These are phyloP conservation scores for Cladosporium velox DNA, from an alignment of 2,329 filamentous ascomycete species.

Conservation along the genomic window DNA sequence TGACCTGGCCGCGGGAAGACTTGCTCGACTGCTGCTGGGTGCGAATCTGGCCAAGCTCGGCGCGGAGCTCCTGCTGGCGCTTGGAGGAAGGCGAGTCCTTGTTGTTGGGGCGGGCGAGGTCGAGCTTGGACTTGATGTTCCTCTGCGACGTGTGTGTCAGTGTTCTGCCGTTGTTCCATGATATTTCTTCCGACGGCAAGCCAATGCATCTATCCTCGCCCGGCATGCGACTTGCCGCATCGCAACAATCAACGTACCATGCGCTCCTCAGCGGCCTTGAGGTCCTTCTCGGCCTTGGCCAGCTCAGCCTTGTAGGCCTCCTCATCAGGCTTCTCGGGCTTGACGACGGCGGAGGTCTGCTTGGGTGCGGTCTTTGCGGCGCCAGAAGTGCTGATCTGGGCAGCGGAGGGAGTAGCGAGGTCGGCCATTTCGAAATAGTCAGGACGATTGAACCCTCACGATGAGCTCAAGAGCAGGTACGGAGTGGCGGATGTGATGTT, in stretches of 20 bases:
- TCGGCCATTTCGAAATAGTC: conserved; percentile 34
- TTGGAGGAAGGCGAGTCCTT: conserved; percentile 78
- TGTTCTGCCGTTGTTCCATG: background rate
- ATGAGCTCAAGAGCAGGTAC: conserved; percentile 15
- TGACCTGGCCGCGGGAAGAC: conserved; percentile 71
- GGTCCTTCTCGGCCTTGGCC: conserved; percentile 81
- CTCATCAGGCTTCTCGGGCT: conserved; percentile 86
- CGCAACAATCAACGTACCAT: conserved; percentile 32
- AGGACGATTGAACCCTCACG: conserved; percentile 20
- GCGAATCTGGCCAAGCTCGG: conserved; percentile 80
- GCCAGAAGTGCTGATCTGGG: conserved; percentile 38
- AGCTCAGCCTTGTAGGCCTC: conserved; percentile 77
- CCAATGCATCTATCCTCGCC: conserved; percentile 15
- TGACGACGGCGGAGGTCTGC: conserved; percentile 44
- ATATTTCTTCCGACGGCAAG: background rate
- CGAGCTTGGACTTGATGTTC: conserved; percentile 83
- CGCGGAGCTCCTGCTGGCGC: conserved; percentile 81
- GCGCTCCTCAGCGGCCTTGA: conserved; percentile 73
- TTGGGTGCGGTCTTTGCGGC: conserved; percentile 36
- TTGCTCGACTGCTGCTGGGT: conserved; percentile 87
- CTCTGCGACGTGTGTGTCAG: conserved; percentile 58
- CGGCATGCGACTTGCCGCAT: conserved; percentile 5
- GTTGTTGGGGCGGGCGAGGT: conserved; percentile 77
- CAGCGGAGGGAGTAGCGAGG: conserved; percentile 41
- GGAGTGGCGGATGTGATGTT: conserved; percentile 9